Base-by-base conservation (phyloP, 345 rosid genomes). In the Eucalyptus tenuipes region DNA sequence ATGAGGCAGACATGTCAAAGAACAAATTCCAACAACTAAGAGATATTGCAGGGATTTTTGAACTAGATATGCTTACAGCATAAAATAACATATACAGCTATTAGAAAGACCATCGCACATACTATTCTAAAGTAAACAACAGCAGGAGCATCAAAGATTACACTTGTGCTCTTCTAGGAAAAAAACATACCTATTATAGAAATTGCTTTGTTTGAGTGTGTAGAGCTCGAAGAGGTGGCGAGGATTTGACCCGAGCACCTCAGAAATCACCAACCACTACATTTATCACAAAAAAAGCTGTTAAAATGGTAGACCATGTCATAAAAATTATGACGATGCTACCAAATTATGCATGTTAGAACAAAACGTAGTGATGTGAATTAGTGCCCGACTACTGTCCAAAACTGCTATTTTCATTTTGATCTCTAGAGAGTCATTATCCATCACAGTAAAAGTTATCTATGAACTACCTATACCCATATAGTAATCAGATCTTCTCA, bases 181-280 rank as follows among this genome's bases (percentile, higher is more conserved):
- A 75, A 33, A 75, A 75, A 75, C 29, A 40, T 95, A 96, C 99
- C 92, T 94, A 88, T 94, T 94, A 92, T 95, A 94, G 91, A 94
- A 91, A 92, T 92, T 97, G 91, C 94, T 94, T 91, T 95, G 99
- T 86, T 98, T 96, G 91, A 98, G 98, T 7, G 96, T 95, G 90
- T 97, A 96, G 90, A 98, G 96, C 94, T 97, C 99, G n/a, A 97
- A 96, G 45, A 98, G 94, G 94, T 96, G 99, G 66, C 98, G 95
- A 50, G 98, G 94, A 88, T 94, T 97, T 88, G 99, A 89, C 49
- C 99, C 99, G 47, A 97, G 96, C 89, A 98, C 99, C 93, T 97
- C 99, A 88, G 94, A 93, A 88, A 98, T 91, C 92, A 97, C 92
- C 44, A 92, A 89, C 99, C 99, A 97, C 99, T 96, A 88, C 90